Evolutionary conservation across 164 flowering plant genomes (phyloP), one percentile per base, ranked within the genome.

Genomic region (Litsea cubeba): DNA sequence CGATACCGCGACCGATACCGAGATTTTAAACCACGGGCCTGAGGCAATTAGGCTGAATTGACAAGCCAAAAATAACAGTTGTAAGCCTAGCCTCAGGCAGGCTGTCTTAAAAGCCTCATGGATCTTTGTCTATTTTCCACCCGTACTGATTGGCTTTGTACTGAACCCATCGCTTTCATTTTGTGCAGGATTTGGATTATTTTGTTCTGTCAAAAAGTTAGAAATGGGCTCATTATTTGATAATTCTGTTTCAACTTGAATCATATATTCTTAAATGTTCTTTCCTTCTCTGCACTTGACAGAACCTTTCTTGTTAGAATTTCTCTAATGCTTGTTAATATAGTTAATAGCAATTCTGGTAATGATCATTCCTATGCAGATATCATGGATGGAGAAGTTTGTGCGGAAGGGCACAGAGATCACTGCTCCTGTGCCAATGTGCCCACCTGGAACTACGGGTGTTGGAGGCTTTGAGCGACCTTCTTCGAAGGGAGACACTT

Each of bases 381-480:
- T 96, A 77, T 96, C 99, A 50, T 96, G 99, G 98, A 90, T 96
- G 99, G 97, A 96, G 76, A 96, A 96, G 84, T 94, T 96, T 84
- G 88, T 91, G 70, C 89, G 77, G 80, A 94, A 88, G 81, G 97
- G 98, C 67, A 94, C 95, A 80, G 93, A 96, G 80, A 96, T 96
- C 76, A 85, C 85, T 78, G 99, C 99, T 79, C 99, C 99, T 68
- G 98, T 95, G 50, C 99, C 99, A 65, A 89, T 89, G 95, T 84
- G 85, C 78, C 89, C 90, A 50, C 84, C 94, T 63, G 90, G 88
- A 81, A 96, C 97, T n/a, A 96, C 99, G 71, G 99, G 99, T 77
- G 92, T 96, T 80, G 97, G 98, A 65, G 98, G 99, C 70, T 92
- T 94, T 83, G 99, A 94, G 78, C 88, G 86, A 71, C 99, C 99